Base-by-base conservation (phyloP, 1,139 yeast species). In the Candida mesenterica region DNA sequence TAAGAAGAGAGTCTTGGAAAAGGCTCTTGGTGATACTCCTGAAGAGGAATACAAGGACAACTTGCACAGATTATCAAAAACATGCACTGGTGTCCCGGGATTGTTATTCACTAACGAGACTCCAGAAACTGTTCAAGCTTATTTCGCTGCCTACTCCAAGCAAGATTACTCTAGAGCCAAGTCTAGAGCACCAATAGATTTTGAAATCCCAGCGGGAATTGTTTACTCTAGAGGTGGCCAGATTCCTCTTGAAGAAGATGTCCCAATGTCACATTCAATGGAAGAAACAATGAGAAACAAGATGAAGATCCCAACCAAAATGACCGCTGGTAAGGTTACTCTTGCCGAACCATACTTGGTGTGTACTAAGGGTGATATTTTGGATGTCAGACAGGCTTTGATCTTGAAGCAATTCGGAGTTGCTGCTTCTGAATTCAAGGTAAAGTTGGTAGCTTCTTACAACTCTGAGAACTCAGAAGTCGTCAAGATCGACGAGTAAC, bases 151-250 rank as follows among this genome's bases (percentile, higher is more conserved):
- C 7, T 92, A 85, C 60, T 69, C 78, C 30, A 86, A 79, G 65
- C 74, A 79, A 17, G 98, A 92, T 57, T 92, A 75, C 59, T 87
- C 95, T 17, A 79, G 98, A 60, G 92, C 97, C 28, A 95, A 95
- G 47, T 73, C 89, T 30, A 78, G 65, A 51, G 75, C 96, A 4
- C 95, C 97, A 38, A 67, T 90, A 46, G 81, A 85, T 39, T 89
- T 92, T 62, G 75, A 77, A 6, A 74, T 92, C 34, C 97, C 98
- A 22, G 89, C 75, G 40, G 99, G 99, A 26, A 72, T 88, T 38
- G 83, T 92, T 9, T 90, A 88, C 60, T 87, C 97, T 12, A 81
- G 96, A 59, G 99, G 97, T 50, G 98, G 98, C 14, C 95, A 87
- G 64, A 68, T 90, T 39, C 75, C 96, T 22, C 66, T 61, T 18